Evolutionary conservation across 2,329 filamentous ascomycete genomes (phyloP), one percentile per base, ranked within the genome.

Genomic region (Malbranchea zuffiana): DNA sequence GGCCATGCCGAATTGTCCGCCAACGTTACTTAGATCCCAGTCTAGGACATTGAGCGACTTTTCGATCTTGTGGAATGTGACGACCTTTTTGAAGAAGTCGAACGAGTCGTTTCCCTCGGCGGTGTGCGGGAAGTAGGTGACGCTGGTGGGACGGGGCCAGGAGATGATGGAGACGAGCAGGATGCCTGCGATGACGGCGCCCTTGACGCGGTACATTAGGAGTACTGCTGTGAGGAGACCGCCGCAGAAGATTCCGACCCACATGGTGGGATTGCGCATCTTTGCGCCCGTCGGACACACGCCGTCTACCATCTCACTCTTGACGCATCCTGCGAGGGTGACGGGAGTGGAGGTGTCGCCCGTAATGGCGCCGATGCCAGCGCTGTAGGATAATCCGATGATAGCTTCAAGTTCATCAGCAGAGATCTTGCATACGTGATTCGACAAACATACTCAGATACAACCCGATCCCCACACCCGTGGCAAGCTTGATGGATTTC

Each of bases 221-320:
- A 92, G 65, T 46, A 90, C 63, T 20, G 79, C 78, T 1, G 84
- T 92, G 32, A 92, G 62, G 45, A 92, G 71, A 42, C 84, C 83
- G 28, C 84, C 83, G 48, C 80, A 82, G 66, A 92, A 90, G 49
- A 92, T 86, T 24, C 84, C 85, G 35, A 92, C 70, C 85, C 85
- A 93, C 73, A 92, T 75, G 16, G 79, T 75, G 1, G 84, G 82
- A 51, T 72, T 83, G 43, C 82, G 75, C 83, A 93, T 88, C 69
- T 86, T 86, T 37, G 72, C 66, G 13, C 66, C 64, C 33, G 65
- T 62, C 0, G 73, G 72, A 55, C 83, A 90, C 5, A 74, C 50
- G 6, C 79, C 80, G 1, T 44, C 15, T 21, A 53, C 46, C 37
- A 48, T 59, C 44, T 45, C 33, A 8, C 31, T 67, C 31, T 78